phyloP scores from a whole-genome alignment of 1,139 yeast genomes.

The Suhomyces terraborum region DNA sequence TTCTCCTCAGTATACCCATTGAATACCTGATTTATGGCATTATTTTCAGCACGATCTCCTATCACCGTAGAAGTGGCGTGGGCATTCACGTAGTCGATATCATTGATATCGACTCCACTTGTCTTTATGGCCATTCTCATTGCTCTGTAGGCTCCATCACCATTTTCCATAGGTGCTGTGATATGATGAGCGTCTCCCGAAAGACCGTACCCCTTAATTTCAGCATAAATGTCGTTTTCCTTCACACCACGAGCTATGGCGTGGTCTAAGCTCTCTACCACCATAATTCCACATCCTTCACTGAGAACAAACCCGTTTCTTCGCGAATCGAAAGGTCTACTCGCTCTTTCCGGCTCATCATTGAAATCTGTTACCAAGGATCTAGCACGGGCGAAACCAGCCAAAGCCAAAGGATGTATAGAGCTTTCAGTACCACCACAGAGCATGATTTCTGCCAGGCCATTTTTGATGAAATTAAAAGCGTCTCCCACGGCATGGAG shows the following conservation, averaged over 20 bases:
- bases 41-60: conserved; percentile 88
- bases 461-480: conserved; percentile 71
- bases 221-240: conserved; percentile 66
- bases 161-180: conserved; percentile 84
- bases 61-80: conserved; percentile 93
- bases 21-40: conserved; percentile 65
- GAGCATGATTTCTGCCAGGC: conserved; percentile 82
- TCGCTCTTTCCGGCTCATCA: conserved; percentile 63
- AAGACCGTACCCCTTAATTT: conserved; percentile 82
- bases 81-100: conserved; percentile 82
- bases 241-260: conserved; percentile 65
- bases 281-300: conserved; percentile 86
- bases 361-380: conserved; percentile 68
- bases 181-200: conserved; percentile 93
- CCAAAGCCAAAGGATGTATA: conserved; percentile 81
- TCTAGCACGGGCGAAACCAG: conserved; percentile 91
- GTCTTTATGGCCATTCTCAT: conserved; percentile 73
- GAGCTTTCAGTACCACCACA: conserved; percentile 94
- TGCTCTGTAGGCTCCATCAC: conserved; percentile 82
- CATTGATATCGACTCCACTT: conserved; percentile 43
- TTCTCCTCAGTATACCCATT: conserved; percentile 19
- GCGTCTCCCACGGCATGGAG: conserved; percentile 95
- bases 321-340: conserved; percentile 81
- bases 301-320: conserved; percentile 90
- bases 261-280: conserved; percentile 76